These are phyloP conservation scores for Castanospermum australe DNA, from an alignment of 306 rosid genomes.

Conservation along the genomic window DNA sequence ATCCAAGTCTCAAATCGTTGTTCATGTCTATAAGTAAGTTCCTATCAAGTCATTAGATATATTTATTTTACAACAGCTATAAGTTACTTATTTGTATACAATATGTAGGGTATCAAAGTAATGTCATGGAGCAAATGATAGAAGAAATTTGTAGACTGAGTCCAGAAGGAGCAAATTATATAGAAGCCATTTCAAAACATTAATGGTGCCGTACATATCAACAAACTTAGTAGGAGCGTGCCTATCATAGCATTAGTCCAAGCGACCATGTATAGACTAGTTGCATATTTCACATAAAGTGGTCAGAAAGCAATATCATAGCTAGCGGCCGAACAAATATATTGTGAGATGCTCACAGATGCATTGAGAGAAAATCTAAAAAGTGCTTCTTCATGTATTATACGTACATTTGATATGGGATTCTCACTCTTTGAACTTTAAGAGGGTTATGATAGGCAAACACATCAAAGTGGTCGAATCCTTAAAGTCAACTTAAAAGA, in stretches of 20 bases:
- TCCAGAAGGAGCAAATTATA: not conserved
- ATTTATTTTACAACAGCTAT: no score
- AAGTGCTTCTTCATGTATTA: not conserved
- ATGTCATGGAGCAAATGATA: not conserved
- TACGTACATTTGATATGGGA: not conserved
- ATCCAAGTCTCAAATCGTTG: not conserved
- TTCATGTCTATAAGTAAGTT: not conserved
- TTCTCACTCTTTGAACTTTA: not conserved
- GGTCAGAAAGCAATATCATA: not conserved
- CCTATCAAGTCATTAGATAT: not conserved
- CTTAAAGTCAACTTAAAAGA: not conserved
- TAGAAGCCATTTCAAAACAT: not conserved
- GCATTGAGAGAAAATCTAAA: not conserved
- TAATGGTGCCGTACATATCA: not conserved
- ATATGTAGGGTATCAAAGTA: not conserved
- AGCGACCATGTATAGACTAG: not conserved
- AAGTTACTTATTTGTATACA: not conserved
- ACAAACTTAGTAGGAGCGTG: not conserved
- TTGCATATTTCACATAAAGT: not conserved
- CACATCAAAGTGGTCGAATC: not conserved
- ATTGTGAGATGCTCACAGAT: not conserved
- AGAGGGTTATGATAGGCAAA: not conserved
- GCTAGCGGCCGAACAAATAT: not conserved
- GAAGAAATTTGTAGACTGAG: no score
- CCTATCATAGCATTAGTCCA: not conserved